Conservation (phyloP, 2,329 filamentous ascomycete species). For the Juglanconis sp. region DNA sequence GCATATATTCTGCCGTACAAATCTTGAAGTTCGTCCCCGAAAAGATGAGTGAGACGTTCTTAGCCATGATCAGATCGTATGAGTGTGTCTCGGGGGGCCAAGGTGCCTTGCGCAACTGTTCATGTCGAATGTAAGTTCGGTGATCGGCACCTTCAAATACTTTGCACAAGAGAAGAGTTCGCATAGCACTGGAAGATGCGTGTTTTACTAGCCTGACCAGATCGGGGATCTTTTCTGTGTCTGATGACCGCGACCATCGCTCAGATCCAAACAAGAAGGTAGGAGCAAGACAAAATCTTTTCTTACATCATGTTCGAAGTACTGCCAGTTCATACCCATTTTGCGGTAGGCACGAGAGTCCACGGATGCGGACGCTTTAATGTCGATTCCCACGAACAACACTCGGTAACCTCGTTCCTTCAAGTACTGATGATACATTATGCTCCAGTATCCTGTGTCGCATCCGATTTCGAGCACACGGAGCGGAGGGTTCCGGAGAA, state of each 20-base stretch:
- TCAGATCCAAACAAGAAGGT: too few species aligned
- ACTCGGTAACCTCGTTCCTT: conserved; percentile 19
- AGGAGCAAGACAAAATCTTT: too few species aligned
- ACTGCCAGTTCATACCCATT: conserved; percentile 39
- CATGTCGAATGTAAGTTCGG: too few species aligned
- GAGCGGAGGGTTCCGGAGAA: conserved; percentile 42
- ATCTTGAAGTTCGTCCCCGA: conserved; percentile 59
- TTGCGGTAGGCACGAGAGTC: neutral
- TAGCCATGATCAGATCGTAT: conserved; percentile 15
- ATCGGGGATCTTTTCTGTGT: too few species aligned
- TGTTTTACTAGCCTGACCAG: too few species aligned
- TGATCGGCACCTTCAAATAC: too few species aligned
- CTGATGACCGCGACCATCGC: too few species aligned
- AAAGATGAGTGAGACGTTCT: conserved; percentile 33
- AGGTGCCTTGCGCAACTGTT: conserved; percentile 35
- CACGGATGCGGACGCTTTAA: conserved; percentile 11
- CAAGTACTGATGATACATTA: conserved; percentile 29
- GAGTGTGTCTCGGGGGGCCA: conserved; percentile 36
- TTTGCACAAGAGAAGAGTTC: too few species aligned
- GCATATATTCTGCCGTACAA: conserved; percentile 53
- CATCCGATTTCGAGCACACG: conserved; percentile 61
- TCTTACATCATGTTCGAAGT: conserved; percentile 61
- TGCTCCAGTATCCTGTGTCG: conserved; percentile 60
- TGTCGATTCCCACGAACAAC: conserved; percentile 27
- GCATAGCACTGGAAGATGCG: too few species aligned